phyloP scores from a whole-genome alignment of 2,329 filamentous ascomycete genomes.

The Ascosphaera aggregata region DNA sequence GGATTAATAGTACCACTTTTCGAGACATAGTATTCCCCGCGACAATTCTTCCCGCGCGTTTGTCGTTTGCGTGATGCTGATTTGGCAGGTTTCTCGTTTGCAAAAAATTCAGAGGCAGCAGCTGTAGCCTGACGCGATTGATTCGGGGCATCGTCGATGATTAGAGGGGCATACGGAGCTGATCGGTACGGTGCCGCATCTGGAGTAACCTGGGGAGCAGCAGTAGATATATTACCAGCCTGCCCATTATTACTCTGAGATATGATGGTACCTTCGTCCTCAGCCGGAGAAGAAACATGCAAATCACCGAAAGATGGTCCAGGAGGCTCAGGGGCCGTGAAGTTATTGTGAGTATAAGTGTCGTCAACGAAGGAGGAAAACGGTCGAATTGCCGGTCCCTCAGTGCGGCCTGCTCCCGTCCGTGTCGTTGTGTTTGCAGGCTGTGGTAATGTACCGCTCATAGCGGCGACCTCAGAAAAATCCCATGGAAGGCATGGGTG shows the following conservation, averaged over 20 bases:
- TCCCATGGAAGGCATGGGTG: not conserved
- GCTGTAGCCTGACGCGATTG: not conserved
- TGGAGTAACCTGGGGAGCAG: not conserved
- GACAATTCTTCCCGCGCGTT: not conserved
- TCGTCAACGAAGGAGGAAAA: not conserved
- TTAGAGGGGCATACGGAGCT: not conserved
- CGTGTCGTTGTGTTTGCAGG: not conserved
- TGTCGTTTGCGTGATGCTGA: not conserved
- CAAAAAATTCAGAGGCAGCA: not conserved
- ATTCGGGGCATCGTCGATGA: not conserved
- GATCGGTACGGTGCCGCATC: not conserved
- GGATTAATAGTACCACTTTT: not conserved
- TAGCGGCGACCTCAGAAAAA: not conserved
- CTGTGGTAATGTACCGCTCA: not conserved
- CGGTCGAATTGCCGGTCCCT: not conserved
- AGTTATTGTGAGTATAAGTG: not conserved
- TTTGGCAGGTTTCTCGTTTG: not conserved
- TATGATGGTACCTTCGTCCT: not conserved
- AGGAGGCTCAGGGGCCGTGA: not conserved
- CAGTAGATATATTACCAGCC: not conserved
- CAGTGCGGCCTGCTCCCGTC: not conserved
- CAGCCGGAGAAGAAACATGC: not conserved
- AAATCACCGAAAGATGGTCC: not conserved
- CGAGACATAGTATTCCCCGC: not conserved
- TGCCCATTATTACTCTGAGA: not conserved